Evolutionary conservation across 495 filamentous ascomycete genomes (phyloP).

Genomic region (Penicillium paxilli): DNA sequence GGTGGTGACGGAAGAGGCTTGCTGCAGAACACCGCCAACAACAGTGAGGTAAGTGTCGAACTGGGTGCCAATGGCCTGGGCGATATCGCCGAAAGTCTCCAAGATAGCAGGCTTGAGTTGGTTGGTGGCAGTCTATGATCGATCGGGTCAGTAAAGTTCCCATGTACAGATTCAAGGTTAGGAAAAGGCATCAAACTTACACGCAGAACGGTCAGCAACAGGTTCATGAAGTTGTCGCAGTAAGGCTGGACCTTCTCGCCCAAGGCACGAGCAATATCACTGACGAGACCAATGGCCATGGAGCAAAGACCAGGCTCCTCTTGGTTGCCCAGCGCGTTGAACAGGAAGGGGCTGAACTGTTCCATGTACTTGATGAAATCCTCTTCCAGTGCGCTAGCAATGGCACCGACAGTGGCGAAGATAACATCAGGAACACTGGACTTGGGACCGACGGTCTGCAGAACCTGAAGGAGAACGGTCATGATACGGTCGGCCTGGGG

Average conservation of each 20-base stretch:
- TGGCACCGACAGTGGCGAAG: constrained; percentile 83
- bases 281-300: constrained; percentile 96
- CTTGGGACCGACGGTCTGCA: constrained; percentile 75
- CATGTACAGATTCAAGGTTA: not conserved
- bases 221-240: constrained; percentile 98
- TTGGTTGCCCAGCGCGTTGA: constrained; percentile 89
- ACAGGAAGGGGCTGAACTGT: constrained; percentile 83
- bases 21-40: constrained; percentile 90
- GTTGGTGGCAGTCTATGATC: constrained; percentile 65
- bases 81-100: constrained; percentile 97
- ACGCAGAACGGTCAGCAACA: constrained; percentile 83
- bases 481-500: constrained; percentile 94
- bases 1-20: constrained; percentile 79
- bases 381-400: constrained; percentile 85
- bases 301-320: constrained; percentile 92
- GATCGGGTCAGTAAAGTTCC: not conserved
- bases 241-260: constrained; percentile 87
- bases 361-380: constrained; percentile 98
- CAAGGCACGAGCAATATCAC: constrained; percentile 89
- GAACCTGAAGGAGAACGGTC: constrained; percentile 77
- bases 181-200: constrained; percentile 52
- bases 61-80: constrained; percentile 87
- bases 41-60: constrained; percentile 92
- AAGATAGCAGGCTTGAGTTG: constrained; percentile 98
- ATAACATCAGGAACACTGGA: constrained; percentile 92